These are phyloP conservation scores for Mycena sanguinolenta DNA, from an alignment of 768 basidiomycete genomes.

Conservation along the genomic window DNA sequence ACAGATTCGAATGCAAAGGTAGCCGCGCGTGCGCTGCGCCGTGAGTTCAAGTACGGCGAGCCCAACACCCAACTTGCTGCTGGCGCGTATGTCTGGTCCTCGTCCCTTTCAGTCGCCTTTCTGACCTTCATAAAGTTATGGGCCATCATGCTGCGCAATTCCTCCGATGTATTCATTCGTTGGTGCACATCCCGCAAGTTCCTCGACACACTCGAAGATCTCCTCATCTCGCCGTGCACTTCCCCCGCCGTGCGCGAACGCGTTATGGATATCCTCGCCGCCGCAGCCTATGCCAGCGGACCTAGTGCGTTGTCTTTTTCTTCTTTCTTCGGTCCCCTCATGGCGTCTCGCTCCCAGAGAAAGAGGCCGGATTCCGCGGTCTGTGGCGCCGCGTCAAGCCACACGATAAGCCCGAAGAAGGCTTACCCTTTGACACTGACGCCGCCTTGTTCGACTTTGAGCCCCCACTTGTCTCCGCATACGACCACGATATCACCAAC, in stretches of 20 bases:
- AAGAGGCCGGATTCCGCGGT: slow-evolving; percentile 72
- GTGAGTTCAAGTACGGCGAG: slow-evolving; percentile 90
- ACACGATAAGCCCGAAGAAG: slow-evolving; percentile 85
- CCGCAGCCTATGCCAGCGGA: slow-evolving; percentile 73
- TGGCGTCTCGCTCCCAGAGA: slow-evolving; percentile 39
- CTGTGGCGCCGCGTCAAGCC: slow-evolving; percentile 89
- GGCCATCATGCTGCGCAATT: slow-evolving; percentile 92
- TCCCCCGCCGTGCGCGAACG: slow-evolving; percentile 86
- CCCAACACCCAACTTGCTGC: slow-evolving; percentile 82
- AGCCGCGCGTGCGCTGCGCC: slow-evolving; percentile 82
- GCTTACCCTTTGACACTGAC: slow-evolving; percentile 81
- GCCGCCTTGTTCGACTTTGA: slow-evolving; percentile 88
- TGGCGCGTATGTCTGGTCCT: slow-evolving; percentile 65
- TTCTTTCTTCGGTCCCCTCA: background rate
- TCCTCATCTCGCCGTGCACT: slow-evolving; percentile 71
- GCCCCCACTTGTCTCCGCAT: background rate
- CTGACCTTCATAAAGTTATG: slow-evolving; percentile 69
- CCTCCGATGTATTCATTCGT: slow-evolving; percentile 76
- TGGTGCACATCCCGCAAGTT: slow-evolving; percentile 84
- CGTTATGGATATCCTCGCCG: slow-evolving; percentile 83
- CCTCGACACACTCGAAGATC: slow-evolving; percentile 82
- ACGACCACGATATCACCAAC: too few relatives aligned
- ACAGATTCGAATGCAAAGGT: slow-evolving; percentile 85
- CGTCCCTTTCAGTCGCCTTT: too few relatives aligned
- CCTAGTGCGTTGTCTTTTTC: slow-evolving; percentile 49